Evolutionary conservation across 2,329 filamentous ascomycete genomes (phyloP).

Genomic region (Cryphonectria nitschkei): DNA sequence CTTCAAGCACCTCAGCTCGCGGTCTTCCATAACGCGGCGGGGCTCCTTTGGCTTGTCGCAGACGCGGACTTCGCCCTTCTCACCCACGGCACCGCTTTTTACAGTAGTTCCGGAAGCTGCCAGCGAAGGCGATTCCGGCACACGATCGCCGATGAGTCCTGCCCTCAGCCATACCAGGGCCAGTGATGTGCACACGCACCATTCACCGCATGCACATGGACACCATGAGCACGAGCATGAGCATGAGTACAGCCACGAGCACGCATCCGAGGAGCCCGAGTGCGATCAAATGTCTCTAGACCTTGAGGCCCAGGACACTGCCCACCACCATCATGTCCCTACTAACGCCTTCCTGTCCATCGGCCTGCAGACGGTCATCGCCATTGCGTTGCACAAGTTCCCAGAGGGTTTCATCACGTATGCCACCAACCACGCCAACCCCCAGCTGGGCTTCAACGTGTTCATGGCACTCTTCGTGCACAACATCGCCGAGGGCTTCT

Average conservation of each 20-base stretch:
- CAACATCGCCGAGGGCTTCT: constrained; percentile 97
- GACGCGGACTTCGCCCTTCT: constrained; percentile 33
- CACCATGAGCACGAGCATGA: constrained; percentile 25
- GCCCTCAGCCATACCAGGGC: background rate
- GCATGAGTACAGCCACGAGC: constrained; percentile 21
- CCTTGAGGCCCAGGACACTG: constrained; percentile 46
- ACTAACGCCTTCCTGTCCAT: constrained; percentile 93
- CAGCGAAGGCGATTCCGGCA: constrained; percentile 24
- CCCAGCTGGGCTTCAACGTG: constrained; percentile 82
- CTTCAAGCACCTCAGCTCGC: constrained; percentile 59
- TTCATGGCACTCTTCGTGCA: constrained; percentile 97
- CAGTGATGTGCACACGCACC: constrained; percentile 14
- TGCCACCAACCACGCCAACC: constrained; percentile 95
- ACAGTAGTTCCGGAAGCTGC: constrained; percentile 39
- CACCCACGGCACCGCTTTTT: constrained; percentile 42
- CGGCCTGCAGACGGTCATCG: constrained; percentile 92
- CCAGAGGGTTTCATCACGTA: constrained; percentile 90
- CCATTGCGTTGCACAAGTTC: constrained; percentile 94
- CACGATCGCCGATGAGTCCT: constrained; percentile 24
- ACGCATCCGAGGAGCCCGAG: constrained; percentile 27
- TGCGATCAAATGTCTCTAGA: constrained; percentile 41
- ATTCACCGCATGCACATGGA: constrained; percentile 20
- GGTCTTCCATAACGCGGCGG: constrained; percentile 41
- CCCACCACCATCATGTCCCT: constrained; percentile 91
- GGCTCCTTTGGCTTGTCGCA: constrained; percentile 39